A percentile compares a stretch with the other conserved stretches of the same genome.
These are phyloP conservation scores for Friedmanniomyces endolithicus DNA, from an alignment of 495 filamentous ascomycete species.

Conservation along the genomic window DNA sequence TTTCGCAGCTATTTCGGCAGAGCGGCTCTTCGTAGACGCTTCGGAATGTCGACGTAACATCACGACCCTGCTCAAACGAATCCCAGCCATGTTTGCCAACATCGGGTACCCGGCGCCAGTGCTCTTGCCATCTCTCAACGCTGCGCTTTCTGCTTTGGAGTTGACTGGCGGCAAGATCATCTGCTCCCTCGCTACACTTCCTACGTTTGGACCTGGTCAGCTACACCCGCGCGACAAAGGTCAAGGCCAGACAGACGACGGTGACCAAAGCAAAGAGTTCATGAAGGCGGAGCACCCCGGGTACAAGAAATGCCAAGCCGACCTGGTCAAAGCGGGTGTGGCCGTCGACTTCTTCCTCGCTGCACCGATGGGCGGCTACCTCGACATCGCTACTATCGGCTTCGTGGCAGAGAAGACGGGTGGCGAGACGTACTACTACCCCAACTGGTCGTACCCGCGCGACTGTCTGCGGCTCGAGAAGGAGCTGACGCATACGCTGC, in stretches of 20 bases:
- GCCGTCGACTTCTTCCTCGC: constrained; percentile 92
- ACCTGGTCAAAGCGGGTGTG: constrained; percentile 77
- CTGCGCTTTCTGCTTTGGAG: constrained; percentile 67
- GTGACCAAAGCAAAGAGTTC: constrained; percentile 62
- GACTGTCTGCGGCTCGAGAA: constrained; percentile 72
- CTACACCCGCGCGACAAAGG: constrained; percentile 77
- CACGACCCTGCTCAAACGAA: constrained; percentile 61
- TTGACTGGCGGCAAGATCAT: constrained; percentile 86
- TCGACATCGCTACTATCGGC: constrained; percentile 89
- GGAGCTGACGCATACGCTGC: constrained; percentile 81
- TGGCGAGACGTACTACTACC: constrained; percentile 90
- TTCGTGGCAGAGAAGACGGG: constrained; percentile 68
- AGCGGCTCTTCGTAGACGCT: constrained; percentile 90
- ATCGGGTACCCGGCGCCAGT: constrained; percentile 83
- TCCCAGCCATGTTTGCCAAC: constrained; percentile 73
- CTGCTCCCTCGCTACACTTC: constrained; percentile 69
- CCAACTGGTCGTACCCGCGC: constrained; percentile 80
- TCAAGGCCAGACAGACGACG: constrained; percentile 74
- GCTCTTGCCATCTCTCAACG: constrained; percentile 68
- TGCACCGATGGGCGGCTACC: constrained; percentile 74
- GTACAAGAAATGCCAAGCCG: constrained; percentile 71
- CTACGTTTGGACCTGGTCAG: constrained; percentile 79
- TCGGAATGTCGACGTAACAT: constrained; percentile 83
- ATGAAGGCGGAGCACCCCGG: constrained; percentile 78
- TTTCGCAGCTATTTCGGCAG: constrained; percentile 72